Base-by-base conservation (phyloP, 2,329 filamentous ascomycete genomes). In the Aureobasidium musti region DNA sequence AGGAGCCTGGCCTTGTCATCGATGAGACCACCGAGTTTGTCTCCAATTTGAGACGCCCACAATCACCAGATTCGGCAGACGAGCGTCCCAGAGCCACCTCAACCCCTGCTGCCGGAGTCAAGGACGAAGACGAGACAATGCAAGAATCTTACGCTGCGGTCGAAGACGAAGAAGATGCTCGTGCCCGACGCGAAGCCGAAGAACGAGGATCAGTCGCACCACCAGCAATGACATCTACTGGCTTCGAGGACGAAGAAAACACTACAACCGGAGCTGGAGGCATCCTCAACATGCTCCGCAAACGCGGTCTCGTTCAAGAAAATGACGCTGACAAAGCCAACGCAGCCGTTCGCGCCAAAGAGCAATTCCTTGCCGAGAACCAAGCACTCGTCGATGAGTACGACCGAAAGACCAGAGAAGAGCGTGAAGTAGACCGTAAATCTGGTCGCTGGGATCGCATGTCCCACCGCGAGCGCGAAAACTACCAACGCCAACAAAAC, bases 1-100 rank as follows among this genome's bases (percentile, higher is more conserved):
- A 81, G 23, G 82, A 84, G 60, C 82, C 81, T 2, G 94, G 92
- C 1, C 82, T 99, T 1, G 86, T 97, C n/a, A 93, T 99, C 67
- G 94, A 97, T 68, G 95, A 97, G 75, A 97, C 94, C 0, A 92
- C 92, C 0, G 93, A 97, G 73, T 99, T 99, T 72, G 90, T 99
- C 35, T 90, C 92, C 30, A 92, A 92, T 65, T 79, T 99, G 65
- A 90, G 89, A 74, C 90, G 89, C 67, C 86, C 89, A 8, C 77
- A 57, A 63, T 73, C 69, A 73, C 83, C 77, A 73, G 47, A 52
- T 35, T 39, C 39, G 3, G 50, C 26, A 14, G 76, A 77, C 68
- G 81, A 76, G 78, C 74, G 67, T 56, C 69, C 39, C 13, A 43
- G 63, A 21, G 53, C 41, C 1, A 43, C 69, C 67, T 37, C 71